Base-by-base conservation (phyloP, 164 flowering plant species). In the Akebia trifoliata region DNA sequence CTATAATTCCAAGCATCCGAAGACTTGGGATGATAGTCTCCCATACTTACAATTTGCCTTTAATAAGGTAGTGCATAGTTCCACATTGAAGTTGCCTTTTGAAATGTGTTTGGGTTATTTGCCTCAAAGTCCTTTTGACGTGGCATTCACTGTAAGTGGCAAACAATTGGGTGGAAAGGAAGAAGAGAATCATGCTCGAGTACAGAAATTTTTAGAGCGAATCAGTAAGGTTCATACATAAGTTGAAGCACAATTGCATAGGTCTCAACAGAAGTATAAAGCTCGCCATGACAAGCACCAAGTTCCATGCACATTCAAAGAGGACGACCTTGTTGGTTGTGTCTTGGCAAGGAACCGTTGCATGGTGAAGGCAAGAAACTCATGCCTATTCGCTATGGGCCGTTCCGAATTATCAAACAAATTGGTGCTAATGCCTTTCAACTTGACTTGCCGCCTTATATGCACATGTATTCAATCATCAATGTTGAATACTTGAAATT, bases 31-130 rank as follows among this genome's bases (percentile, higher is more conserved):
- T 9, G 5, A 34, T 9, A 34, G 9, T 34, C 9, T 9, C 6
- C 36, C 36, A n/a, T n/a, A n/a, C n/a, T n/a, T n/a, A n/a, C n/a
- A n/a, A n/a, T n/a, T n/a, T n/a, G n/a, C n/a, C n/a, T 5, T 8
- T 25, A 49, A 14, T 31, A 9, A 20, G 21, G 18, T 9, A 12
- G 9, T 50, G 12, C 54, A 50, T 47, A 4, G 29, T 22, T 47
- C 31, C 15, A 24, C 20, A 4, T 12, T 9, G 28, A 25, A 25
- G 15, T 50, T 36, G 1, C 37, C 54, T 12, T 50, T 50, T 17
- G 54, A 50, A 30, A 9, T n/a, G 1, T 50, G 54, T 50, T 26
- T 48, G 51, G 31, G 51, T 4, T 48, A 24, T 18, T 50, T 29
- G 21, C 36, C 26, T 28, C 37, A 29, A 4, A 50, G 54, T 12